Evolutionary conservation across 805 yeast genomes (phyloP).

Genomic region (Wickerhamiella dianesei): DNA sequence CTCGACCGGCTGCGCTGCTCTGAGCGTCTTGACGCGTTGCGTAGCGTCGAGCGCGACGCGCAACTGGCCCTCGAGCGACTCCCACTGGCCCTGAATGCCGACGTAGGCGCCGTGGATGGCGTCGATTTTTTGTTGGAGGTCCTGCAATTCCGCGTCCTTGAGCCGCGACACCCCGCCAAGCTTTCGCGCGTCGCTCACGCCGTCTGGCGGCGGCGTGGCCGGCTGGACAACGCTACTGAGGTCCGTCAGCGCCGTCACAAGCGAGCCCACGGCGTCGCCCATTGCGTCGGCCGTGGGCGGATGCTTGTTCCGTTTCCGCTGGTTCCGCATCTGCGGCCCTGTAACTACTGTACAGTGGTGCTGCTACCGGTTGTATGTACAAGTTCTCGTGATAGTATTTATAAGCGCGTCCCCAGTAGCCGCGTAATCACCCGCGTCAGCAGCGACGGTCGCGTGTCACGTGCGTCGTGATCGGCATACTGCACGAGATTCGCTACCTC

Average conservation of each 20-base stretch:
- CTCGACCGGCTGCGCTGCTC: slow-evolving; percentile 10
- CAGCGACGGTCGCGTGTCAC: not conserved
- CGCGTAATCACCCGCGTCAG: slow-evolving; percentile 1
- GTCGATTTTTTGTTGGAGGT: slow-evolving; percentile 3
- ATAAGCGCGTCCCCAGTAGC: not conserved
- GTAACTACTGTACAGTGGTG: too few relatives aligned
- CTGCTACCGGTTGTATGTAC: not conserved
- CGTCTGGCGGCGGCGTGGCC: slow-evolving; percentile 9
- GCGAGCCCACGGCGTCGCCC: not conserved
- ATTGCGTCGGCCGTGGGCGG: not conserved
- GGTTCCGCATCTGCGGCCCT: not conserved
- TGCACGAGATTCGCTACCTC: slow-evolving; percentile 52
- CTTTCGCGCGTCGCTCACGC: slow-evolving; percentile 4
- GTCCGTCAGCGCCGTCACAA: not conserved
- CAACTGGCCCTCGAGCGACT: slow-evolving; percentile 14
- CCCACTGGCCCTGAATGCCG: slow-evolving; percentile 12
- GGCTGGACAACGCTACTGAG: slow-evolving; percentile 1
- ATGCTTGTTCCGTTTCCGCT: not conserved
- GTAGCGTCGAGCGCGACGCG: slow-evolving; percentile 19
- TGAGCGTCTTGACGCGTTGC: slow-evolving; percentile 12
- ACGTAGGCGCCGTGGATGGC: not conserved
- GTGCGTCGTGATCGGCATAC: slow-evolving; percentile 31
- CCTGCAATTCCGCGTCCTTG: slow-evolving; percentile 6
- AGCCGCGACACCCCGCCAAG: slow-evolving; percentile 7
- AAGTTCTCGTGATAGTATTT: not conserved